Conservation (phyloP, 1,284 basidiomycete genomes). For the Cutaneotrichosporon dermatis region DNA sequence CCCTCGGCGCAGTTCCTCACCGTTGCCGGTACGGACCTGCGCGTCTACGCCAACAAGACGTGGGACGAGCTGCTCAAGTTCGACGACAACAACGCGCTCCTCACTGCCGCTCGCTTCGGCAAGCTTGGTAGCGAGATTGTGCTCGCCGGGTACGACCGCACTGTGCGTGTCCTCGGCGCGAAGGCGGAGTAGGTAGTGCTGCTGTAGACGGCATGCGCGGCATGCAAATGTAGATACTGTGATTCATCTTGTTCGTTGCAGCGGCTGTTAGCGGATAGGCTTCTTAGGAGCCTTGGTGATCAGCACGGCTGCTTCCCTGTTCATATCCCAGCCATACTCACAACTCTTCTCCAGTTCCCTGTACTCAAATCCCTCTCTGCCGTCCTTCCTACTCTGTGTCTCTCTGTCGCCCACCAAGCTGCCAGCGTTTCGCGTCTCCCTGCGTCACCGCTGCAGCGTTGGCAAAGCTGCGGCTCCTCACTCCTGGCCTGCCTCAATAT, state of each 20-base stretch:
- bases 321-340: too few relatives aligned
- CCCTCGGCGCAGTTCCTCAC: constrained; percentile 79
- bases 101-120: constrained; percentile 70
- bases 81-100: constrained; percentile 70
- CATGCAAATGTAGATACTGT: constrained; percentile 3
- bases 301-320: neutral
- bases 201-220: neutral
- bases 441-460: too few relatives aligned
- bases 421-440: too few relatives aligned
- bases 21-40: constrained; percentile 71
- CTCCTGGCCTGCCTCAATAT: too few relatives aligned
- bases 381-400: too few relatives aligned
- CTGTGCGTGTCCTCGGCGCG: constrained; percentile 45
- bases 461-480: too few relatives aligned
- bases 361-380: too few relatives aligned
- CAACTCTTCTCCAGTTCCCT: too few relatives aligned
- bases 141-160: constrained; percentile 48
- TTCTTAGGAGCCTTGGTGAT: neutral
- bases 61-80: constrained; percentile 81
- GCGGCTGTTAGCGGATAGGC: too few relatives aligned
- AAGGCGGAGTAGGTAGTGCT: constrained; percentile 1
- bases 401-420: too few relatives aligned
- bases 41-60: constrained; percentile 84
- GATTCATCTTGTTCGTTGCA: neutral
- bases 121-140: constrained; percentile 60